Evolutionary conservation across 164 flowering plant genomes (phyloP), one percentile per base, ranked within the genome.

Genomic region (Piper longum): DNA sequence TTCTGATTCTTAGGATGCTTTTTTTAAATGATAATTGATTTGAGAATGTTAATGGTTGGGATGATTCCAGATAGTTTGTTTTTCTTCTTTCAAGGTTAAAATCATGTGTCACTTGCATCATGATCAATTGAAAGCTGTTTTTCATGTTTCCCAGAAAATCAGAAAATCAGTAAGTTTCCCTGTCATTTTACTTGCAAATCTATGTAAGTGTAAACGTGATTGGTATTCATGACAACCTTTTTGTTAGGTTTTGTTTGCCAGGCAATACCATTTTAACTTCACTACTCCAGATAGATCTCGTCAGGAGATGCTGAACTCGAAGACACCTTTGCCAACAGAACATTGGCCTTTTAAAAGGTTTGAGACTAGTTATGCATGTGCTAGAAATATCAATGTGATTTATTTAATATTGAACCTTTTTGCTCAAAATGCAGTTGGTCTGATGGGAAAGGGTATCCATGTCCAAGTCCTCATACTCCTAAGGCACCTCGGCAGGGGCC

Each of bases 261-360:
- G 89, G 67, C 90, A 93, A 64, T 76, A 69, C 59, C 73, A 93
- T 66, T 90, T 93, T 64, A 87, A 93, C 66, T 93, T 79, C 77
- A 93, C 89, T 12, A 93, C 99, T 17, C 99, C 99, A n/a, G 96
- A 93, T 74, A 82, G 99, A 41, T 78, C 88, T 43, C 76, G 99
- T 18, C 99, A 88, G 70, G 96, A 85, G 69, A 76, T 88, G 89
- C 68, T 93, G 68, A 76, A 79, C 8, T 78, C 76, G 19, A 78
- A 74, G 83, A 93, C 97, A 26, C 98, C 98, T 36, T 78, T 72
- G 39, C 86, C 87, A 16, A 78, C 80, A 7, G 92, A 93, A 18
- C 97, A 77, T 68, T 90, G 95, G 95, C 96, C 95, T 41, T 90
- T 93, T 72, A 14, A 69, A 43, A 76, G 86, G 97, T 88, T 64